Percentiles rank a stretch among this genome's conserved stretches.
These are phyloP conservation scores for Penicillium simplicissimum DNA, from an alignment of 495 filamentous ascomycete genomes.

Conservation along the genomic window DNA sequence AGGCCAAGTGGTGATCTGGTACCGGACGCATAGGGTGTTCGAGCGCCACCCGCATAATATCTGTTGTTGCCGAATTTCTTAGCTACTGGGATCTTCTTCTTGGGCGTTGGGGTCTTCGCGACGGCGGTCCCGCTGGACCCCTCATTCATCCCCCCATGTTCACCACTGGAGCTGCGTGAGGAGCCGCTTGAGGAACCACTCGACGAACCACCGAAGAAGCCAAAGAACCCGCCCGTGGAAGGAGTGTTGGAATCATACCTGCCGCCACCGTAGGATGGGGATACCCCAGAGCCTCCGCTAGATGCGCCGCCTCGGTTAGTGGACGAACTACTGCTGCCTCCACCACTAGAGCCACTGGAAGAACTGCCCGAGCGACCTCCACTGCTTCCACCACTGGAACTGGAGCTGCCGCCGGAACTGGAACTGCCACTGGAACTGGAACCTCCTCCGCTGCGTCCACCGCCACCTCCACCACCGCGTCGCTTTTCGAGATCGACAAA, in stretches of 20 bases:
- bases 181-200: too few relatives aligned
- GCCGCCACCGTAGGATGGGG: conserved; percentile 20
- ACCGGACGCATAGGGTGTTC: conserved; percentile 68
- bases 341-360: conserved; percentile 1
- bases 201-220: background rate
- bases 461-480: conserved; percentile 46
- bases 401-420: conserved; percentile 19
- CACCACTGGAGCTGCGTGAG: too few relatives aligned
- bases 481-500: conserved; percentile 45
- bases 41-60: conserved; percentile 80
- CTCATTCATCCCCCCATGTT: background rate
- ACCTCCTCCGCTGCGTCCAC: conserved; percentile 1
- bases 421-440: conserved; percentile 4
- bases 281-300: conserved; percentile 24
- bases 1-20: conserved; percentile 55
- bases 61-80: conserved; percentile 60
- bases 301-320: conserved; percentile 64
- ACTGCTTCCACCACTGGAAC: conserved; percentile 29
- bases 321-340: conserved; percentile 8
- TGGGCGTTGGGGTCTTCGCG: background rate
- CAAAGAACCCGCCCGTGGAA: background rate
- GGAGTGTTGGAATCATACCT: conserved; percentile 17
- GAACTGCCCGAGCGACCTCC: conserved; percentile 28
- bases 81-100: background rate
- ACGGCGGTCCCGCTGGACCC: background rate